Conservation (phyloP, 1,284 basidiomycete species). For the Hypsizygus ulmarius region DNA sequence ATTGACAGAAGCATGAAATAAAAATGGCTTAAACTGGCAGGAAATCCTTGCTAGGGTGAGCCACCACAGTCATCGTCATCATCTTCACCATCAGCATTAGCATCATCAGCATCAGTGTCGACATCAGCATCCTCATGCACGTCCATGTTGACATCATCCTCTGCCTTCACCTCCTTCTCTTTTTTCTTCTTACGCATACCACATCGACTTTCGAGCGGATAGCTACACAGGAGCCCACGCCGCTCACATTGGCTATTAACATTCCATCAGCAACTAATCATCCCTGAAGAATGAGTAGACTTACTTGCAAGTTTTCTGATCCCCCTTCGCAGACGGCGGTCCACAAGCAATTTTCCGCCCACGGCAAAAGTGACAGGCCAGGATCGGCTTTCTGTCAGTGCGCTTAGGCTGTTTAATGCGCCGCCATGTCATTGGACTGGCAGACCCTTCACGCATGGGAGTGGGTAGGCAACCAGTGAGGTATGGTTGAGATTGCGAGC, state of each 20-base stretch:
- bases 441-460: background rate
- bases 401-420: conserved; percentile 5
- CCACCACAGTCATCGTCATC: no score
- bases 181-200: conserved; percentile 17
- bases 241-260: conserved; percentile 29
- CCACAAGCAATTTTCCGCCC: conserved; percentile 39
- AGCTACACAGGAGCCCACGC: conserved; percentile 24
- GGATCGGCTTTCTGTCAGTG: conserved; percentile 24
- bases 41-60: no score
- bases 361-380: conserved; percentile 36
- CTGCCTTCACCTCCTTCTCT: background rate
- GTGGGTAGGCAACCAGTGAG: background rate
- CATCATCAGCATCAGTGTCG: no score
- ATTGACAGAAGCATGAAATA: no score
- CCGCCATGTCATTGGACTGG: conserved; percentile 1
- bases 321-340: conserved; percentile 25
- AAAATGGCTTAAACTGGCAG: no score
- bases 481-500: conserved; percentile 4
- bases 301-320: conserved; percentile 35
- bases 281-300: conserved; percentile 14
- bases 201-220: conserved; percentile 21
- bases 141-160: background rate
- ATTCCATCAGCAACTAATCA: background rate
- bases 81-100: no score
- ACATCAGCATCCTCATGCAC: background rate